Base-by-base conservation (phyloP, 352 stramenopile genomes). In the Stramenopiles sp. region DNA sequence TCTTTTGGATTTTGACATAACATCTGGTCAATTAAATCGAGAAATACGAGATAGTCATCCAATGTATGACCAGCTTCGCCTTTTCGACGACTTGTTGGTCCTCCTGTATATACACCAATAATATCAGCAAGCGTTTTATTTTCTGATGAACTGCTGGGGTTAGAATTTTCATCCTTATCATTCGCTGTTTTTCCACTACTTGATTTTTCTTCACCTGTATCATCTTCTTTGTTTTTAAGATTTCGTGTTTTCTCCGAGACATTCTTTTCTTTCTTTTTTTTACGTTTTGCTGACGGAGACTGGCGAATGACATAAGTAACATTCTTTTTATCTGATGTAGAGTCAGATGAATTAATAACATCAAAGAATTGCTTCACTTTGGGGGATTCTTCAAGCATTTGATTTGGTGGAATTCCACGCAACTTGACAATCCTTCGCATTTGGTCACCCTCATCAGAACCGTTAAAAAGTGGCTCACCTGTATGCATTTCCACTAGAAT, bases 401-500 rank as follows among this genome's bases (percentile, higher is more conserved):
- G 49, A 20, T 57, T 46, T 6, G 83, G 76, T 1, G 77, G 55
- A 67, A 93, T 81, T 15, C 84, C 84, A 18, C 36, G n/a, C 4
- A 71, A 55, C 29, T 59, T 53, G 10, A 84, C 71, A 56, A 97
- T 91, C 48, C 84, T 75, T 47, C 74, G 67, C 48, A 97, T 71
- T 47, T 96, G 80, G 53, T 98, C 81, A 45, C 79, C 61, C 49
- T 91, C 70, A 52, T 95, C 71, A 1, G 62, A 68, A 2, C 81
- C 84, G 7, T 66, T 75, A 55, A 98, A 97, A 0, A 98, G 54
- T 4, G 83, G 81, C 45, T 92, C 83, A 17, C 81, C 84, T 1
- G 80, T 94, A 52, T 94, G 77, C 71, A 97, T 85, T 43, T 99
- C 80, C 19, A 81, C 80, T 10, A 96, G 57, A 44, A 96, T 94